Conservation (phyloP, 805 yeast species). For the Wickerhamomyces strasburgensis region DNA sequence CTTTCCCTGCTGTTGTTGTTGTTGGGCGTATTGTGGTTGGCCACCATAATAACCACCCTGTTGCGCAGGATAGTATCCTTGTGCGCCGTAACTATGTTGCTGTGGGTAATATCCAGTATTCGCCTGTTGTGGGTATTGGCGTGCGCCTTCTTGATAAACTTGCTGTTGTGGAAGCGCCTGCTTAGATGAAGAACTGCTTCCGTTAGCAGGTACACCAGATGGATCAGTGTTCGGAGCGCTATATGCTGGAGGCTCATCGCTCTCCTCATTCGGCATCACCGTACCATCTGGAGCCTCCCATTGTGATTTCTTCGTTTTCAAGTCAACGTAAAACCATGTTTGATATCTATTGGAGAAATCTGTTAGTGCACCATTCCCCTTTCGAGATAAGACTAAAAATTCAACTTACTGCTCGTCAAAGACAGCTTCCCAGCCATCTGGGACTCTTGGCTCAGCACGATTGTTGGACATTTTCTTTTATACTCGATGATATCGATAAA, state of each 20-base stretch:
- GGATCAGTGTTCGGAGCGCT: constrained; percentile 15
- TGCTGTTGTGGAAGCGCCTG: constrained; percentile 12
- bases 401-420: constrained; percentile 48
- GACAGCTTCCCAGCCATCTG: constrained; percentile 69
- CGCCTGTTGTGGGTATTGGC: constrained; percentile 30
- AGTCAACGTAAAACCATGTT: constrained; percentile 78
- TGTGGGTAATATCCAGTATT: constrained; percentile 19
- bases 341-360: constrained; percentile 33
- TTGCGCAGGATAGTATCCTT: constrained; percentile 19
- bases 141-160: constrained; percentile 11
- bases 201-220: no score
- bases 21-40: constrained; percentile 23
- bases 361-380: not conserved
- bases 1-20: constrained; percentile 26
- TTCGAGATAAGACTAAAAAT: not conserved
- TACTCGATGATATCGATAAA: no score
- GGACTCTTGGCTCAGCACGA: constrained; percentile 43
- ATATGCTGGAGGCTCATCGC: constrained; percentile 39
- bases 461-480: constrained; percentile 5
- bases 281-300: constrained; percentile 84
- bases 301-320: constrained; percentile 69
- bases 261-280: constrained; percentile 29
- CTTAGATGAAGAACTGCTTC: no score
- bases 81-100: constrained; percentile 25
- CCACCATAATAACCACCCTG: constrained; percentile 26